Evolutionary conservation across 148 eudicot species (phyloP).

Genomic region (Arctostaphylos glauca): DNA sequence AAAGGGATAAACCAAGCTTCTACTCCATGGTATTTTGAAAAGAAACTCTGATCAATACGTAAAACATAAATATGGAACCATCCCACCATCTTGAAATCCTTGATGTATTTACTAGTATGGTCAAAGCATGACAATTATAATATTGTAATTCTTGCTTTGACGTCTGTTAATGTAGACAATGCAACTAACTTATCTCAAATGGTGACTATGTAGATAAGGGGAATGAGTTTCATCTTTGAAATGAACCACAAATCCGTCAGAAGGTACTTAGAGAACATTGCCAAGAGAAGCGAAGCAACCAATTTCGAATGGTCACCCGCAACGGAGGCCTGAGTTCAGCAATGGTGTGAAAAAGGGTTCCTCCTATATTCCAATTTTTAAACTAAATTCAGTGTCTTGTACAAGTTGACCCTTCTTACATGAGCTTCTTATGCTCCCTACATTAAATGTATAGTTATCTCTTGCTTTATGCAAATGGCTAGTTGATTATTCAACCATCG

Average conservation of each 20-base stretch:
- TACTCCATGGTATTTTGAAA: neutral
- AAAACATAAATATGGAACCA: neutral
- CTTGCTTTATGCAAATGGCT: constrained; percentile 4
- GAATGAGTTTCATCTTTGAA: constrained; percentile 69
- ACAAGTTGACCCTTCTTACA: neutral
- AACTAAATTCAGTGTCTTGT: neutral
- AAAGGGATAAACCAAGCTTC: neutral
- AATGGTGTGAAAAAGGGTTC: constrained; percentile 9
- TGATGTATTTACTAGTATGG: neutral
- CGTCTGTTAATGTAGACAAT: constrained; percentile 2
- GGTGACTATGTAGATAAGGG: constrained; percentile 39
- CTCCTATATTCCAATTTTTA: neutral
- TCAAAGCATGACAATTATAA: neutral
- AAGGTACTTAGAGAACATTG: constrained; percentile 39
- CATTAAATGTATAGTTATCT: constrained; percentile 4
- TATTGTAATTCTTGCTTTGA: neutral
- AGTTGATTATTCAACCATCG: constrained; percentile 12
- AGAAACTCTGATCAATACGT: neutral
- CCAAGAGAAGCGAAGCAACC: constrained; percentile 25
- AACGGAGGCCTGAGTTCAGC: constrained; percentile 15
- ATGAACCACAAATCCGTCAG: constrained; percentile 43
- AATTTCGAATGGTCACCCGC: constrained; percentile 28
- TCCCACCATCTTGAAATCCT: neutral
- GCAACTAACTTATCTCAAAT: constrained; percentile 14
- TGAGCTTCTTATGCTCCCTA: neutral